Evolutionary conservation across 495 filamentous ascomycete genomes (phyloP), one percentile per base, ranked within the genome.

Genomic region (Aspergillus ellipticus): DNA sequence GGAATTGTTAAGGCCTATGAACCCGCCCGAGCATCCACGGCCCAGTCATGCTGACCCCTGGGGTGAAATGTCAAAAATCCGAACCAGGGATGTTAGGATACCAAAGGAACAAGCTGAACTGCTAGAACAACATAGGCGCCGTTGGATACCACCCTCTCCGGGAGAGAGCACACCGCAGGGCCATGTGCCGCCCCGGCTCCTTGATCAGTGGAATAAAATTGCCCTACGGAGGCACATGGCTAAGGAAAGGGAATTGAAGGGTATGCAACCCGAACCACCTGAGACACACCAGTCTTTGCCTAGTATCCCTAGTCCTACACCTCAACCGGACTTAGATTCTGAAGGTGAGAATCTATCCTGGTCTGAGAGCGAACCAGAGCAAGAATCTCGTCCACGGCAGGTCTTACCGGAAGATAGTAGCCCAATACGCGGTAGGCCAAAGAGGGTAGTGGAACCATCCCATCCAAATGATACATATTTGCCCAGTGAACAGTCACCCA

Each of bases 61-160:
- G 75, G 42, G 66, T 46, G 68, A 72, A 39, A 67, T 76, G 66
- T 63, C 54, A 31, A 54, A 54, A 37, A 76, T 86, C 43, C 66
- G 69, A 20, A 65, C 59, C 19, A 64, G 65, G 45, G 77, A 85
- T 58, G 66, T 83, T 22, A 71, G 56, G 29, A 82, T 91, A 43
- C 80, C 82, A 6, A 76, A 69, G 31, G 79, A 83, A 15, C 90
- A 96, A 62, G 68, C 71, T 47, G 61, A 72, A 17, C 65, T 92
- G 16, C 65, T 95, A 4, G 75, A 82, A 15, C 64, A 82, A 7
- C 63, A 69, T 2, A 55, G 65, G 15, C 72, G 81, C n/a, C 75
- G 61, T 64, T 80, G 70, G 69, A 59, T 79, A 29, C 77, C 76
- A 24, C 66, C 74, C 17, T 42, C 53, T 13, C 39, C 66, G 6